Base-by-base conservation (phyloP, 1,139 yeast species). In the Eremothecium coryli region DNA sequence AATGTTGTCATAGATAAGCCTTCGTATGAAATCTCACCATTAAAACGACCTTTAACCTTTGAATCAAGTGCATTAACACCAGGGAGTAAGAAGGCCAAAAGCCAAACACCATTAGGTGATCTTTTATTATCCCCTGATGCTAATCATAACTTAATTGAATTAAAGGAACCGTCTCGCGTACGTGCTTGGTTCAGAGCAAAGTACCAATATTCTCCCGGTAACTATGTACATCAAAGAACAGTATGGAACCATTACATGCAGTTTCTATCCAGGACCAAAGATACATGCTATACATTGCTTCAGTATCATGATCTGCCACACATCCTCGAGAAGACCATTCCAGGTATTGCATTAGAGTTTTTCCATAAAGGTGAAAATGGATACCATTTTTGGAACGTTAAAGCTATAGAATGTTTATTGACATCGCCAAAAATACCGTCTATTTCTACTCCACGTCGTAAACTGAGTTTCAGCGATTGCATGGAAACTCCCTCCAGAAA, bases 161-260 rank as follows among this genome's bases (percentile, higher is more conserved):
- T 27, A 17, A 4, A 18, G 22, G 30, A 27, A 14, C 30, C 30
- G 4, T 20, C 20, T 4, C 30, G 30, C 22, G 4, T 27, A 10
- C 20, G 14, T 9, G 22, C 12, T 5, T 27, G 30, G 30, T 27
- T 16, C 14, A n/a, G 4, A 11, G n/a, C 22, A n/a, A 9, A 4
- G 3, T 27, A 16, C 14, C 12, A 27, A 18, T 18, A 18, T 5
- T n/a, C 30, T 3, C 22, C n/a, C 11, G 22, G 22, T 3, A 17
- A 6, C 7, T 10, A 14, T 3, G 12, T 27, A 17, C n/a, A 15
- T 16, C 30, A 27, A 14, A 4, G 11, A 6, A 8, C 12, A 14
- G 11, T 27, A 11, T 27, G 30, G 30, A 11, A 18, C 22, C 20
- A n/a, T 5, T 27, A 27, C 14, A 10, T 16, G 22, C 22, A 17